Evolutionary conservation across 345 rosid species (phyloP).

Genomic region (Erucastrum elatum): DNA sequence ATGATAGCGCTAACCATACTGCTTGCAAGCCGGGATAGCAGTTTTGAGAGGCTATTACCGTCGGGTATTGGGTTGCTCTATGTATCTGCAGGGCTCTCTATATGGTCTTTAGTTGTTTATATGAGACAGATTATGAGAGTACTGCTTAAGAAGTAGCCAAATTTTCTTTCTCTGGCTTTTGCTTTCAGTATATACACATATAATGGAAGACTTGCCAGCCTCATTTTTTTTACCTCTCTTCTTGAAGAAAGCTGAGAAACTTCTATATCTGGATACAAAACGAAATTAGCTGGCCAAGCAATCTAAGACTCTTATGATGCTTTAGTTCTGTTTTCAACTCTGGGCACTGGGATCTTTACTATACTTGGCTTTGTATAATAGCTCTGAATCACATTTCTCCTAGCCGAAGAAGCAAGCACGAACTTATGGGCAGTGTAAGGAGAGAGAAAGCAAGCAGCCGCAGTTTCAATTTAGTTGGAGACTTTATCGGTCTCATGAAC

Average conservation of each 20-base stretch:
- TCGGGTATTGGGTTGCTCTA: constrained; percentile 82
- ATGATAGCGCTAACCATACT: constrained; percentile 91
- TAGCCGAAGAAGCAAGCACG: constrained; percentile 18
- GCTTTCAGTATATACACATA: constrained; percentile 33
- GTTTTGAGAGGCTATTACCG: constrained; percentile 61
- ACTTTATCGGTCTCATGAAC: constrained; percentile 15
- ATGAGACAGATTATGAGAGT: constrained; percentile 81
- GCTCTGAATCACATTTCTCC: constrained; percentile 26
- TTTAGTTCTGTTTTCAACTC: constrained; percentile 31
- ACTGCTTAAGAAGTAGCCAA: constrained; percentile 56
- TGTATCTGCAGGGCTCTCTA: constrained; percentile 86
- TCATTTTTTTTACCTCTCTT: constrained; percentile 20
- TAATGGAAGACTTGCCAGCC: constrained; percentile 34
- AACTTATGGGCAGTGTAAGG: constrained; percentile 4
- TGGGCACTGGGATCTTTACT: constrained; percentile 23
- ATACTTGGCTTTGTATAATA: constrained; percentile 30
- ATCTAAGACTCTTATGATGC: constrained; percentile 35
- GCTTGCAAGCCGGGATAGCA: constrained; percentile 80
- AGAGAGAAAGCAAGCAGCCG: constrained; percentile 12
- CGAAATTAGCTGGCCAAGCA: constrained; percentile 32
- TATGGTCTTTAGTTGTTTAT: constrained; percentile 88
- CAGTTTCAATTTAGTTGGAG: constrained; percentile 14
- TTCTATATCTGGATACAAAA: constrained; percentile 17
- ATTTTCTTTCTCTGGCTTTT: constrained; percentile 20
- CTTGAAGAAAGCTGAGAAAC: constrained; percentile 33